Base-by-base conservation (phyloP, 805 yeast genomes). In the Saturnispora bothae region DNA sequence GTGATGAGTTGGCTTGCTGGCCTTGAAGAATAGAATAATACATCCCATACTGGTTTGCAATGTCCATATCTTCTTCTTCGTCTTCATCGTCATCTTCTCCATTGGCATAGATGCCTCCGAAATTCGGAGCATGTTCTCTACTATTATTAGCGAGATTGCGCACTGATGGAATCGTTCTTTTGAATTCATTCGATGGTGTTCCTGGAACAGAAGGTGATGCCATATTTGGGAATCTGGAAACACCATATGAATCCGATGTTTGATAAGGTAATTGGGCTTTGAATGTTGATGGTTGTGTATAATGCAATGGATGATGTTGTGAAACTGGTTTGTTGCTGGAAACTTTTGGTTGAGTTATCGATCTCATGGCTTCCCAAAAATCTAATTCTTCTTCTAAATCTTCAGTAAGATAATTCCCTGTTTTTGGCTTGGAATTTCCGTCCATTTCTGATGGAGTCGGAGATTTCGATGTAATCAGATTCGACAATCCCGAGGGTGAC, bases 361-460 rank as follows among this genome's bases (percentile, higher is more conserved):
- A 65, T 34, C 79, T 64, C 69, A 79, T 66, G 3, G 76, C 72
- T 44, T 78, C 86, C 81, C 83, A 78, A 51, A 78, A 79, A 52
- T 78, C 85, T 25, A 71, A 47, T 17, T 73, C 84, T 42, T 75
- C 84, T 29, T 76, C 83, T 4, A 66, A 56, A 10, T 70, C 78
- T 27, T 66, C 75, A n/a, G 48, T 40, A 16, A 48, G n/a, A 44
- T 50, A 44, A 18, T 33, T 40, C n/a, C 40, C 31, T 7, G 35
- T 21, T 15, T 37, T 37, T 4, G 34, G 27, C 27, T 37, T 37
- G 28, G 30, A 18, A 14, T 22, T 27, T 10, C 26, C 14, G 17
- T 31, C 29, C 12, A 20, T 3, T n/a, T 31, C 18, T 21, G 40
- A 13, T 4, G 35, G 40, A 7, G 40, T 25, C 13, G 35, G 28